Conservation (phyloP, 345 rosid genomes). For the Lepidium aucheri region DNA sequence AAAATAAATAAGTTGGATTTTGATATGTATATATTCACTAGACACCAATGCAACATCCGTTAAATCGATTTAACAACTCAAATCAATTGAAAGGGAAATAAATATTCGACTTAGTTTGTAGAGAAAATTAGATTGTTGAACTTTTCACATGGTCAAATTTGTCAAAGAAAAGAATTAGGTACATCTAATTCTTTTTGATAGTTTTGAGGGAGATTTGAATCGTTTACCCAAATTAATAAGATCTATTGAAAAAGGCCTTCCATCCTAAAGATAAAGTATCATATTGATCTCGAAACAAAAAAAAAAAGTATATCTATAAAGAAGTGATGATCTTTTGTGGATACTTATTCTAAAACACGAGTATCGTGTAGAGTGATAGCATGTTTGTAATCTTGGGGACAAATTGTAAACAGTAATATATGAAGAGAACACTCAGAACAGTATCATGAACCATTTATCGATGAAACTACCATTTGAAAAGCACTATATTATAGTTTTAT, state of each 20-base stretch:
- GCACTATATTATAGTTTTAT: neutral
- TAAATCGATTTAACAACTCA: too few relatives aligned
- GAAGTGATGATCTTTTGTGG: neutral
- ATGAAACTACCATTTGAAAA: neutral
- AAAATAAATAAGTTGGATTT: too few relatives aligned
- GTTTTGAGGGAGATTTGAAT: too few relatives aligned
- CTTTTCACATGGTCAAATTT: too few relatives aligned
- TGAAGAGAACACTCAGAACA: constrained; percentile 2
- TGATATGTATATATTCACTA: too few relatives aligned
- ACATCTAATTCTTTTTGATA: too few relatives aligned
- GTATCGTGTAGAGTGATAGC: constrained; percentile 4
- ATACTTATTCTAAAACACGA: constrained; percentile 7
- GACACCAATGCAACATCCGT: too few relatives aligned
- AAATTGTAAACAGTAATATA: constrained; percentile 12
- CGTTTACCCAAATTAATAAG: neutral
- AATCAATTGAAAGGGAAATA: too few relatives aligned
- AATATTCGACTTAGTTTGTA: too few relatives aligned
- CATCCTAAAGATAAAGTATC: neutral
- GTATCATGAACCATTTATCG: neutral
- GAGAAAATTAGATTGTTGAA: too few relatives aligned
- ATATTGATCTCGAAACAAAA: neutral
- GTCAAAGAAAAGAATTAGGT: too few relatives aligned
- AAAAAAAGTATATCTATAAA: neutral
- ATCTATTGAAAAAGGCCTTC: neutral
- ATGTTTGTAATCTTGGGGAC: constrained; percentile 22